Evolutionary conservation across 1,284 basidiomycete genomes (phyloP), one percentile per base, ranked within the genome.

Genomic region (Cutaneotrichosporon sp.): DNA sequence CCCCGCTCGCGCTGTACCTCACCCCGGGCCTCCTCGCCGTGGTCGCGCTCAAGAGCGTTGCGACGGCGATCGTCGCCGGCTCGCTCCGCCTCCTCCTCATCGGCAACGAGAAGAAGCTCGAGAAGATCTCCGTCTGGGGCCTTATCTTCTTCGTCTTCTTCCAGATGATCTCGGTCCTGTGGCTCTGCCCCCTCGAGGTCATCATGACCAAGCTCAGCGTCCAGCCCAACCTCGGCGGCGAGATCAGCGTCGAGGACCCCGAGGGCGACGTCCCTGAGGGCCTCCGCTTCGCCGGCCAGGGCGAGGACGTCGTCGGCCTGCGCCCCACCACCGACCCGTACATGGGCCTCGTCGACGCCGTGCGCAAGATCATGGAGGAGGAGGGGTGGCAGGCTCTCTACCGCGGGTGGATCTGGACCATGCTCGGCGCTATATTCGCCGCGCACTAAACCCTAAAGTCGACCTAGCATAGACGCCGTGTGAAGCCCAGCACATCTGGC

Each of bases 251-350:
- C 16, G 85, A 86, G 29, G 87, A 88, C 58, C 86, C 85, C 2
- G 88, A 89, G 68, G 69, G 68, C 14, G 69, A 62, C 8, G 81
- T 81, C 4, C 87, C 89, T 62, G 86, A 88, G 60, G 82, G 83
- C 6, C 67, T 74, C 1, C 64, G 69, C 20, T 93, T 88, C 72
- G 84, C 87, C 31, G 90, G 89, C 6, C 81, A 83, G 16, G 87
- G 89, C 31, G 92, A 95, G 76, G 92, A 95, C 72, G 92, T 95
- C 11, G 92, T 95, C 69, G 90, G 90, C 14, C 78, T 94, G 66
- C 85, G 92, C 65, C 87, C 86, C 58, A 92, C 92, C 72, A 87
- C 85, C 47, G 91, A 94, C 70, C 91, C 92, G n/a, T 95, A 95
- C 73, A 75, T 84, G 42, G 89, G 92, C 7, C 77, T 93, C 49